Base-by-base conservation (phyloP, 2,329 filamentous ascomycete genomes). In the Bipolaris sorokiniana region DNA sequence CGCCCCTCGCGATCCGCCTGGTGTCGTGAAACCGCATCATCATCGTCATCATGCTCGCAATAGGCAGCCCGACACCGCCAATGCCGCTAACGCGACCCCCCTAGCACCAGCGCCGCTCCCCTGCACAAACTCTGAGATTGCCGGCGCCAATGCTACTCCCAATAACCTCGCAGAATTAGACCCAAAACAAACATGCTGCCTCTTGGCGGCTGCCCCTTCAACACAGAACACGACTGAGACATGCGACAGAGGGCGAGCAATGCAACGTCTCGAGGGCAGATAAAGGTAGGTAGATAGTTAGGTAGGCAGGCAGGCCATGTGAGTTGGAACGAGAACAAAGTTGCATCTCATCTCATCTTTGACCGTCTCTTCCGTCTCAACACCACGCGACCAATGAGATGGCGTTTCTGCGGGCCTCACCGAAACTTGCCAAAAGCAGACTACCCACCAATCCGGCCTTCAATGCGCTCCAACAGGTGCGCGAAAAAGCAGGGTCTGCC, bases 101-200 rank as follows among this genome's bases (percentile, higher is more conserved):
- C n/a, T n/a, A n/a, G n/a, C n/a, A n/a, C n/a, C 50, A 18, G 34
- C 33, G 58, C 57, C 38, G 54, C 46, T 46, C 55, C 47, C 59
- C 51, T 51, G 47, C 40, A 48, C 57, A 61, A 61, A 62, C 31
- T 48, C 53, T 58, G 63, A 70, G 58, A 71, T 72, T 71, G 56
- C 65, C 52, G 31, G 36, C 23, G 49, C 53, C 41, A 51, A 54
- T 36, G 44, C 56, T 11, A 40, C 44, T 31, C 15, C 26, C 15
- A n/a, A 16, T 41, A 28, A 28, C 15, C 53, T 70, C 70, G 67
- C 70, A 59, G 54, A 70, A 62, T 66, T 45, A 56, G 18, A 52
- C 68, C 60, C 54, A 57, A 69, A 66, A 59, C 28, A 62, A 66
- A 69, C 47, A 42, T 51, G 28, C 38, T 20, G 1, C 0, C 23